These are phyloP conservation scores for Psidium friedrichsthalianum DNA, from an alignment of 345 rosid species.

Conservation along the genomic window DNA sequence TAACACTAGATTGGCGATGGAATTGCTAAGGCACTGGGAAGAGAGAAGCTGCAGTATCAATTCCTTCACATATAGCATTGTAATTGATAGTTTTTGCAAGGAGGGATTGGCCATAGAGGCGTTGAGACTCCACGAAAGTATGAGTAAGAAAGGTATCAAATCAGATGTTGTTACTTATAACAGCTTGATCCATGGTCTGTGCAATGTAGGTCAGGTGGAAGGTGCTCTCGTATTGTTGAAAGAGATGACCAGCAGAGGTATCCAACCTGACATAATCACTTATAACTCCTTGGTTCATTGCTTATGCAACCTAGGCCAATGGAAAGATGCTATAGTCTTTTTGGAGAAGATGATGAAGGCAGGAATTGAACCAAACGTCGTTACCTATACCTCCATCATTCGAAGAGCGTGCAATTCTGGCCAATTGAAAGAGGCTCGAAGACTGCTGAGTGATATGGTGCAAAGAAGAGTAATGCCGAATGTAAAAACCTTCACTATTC, in stretches of 20 bases:
- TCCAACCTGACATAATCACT: neutral
- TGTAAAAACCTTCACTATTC: rapidly evolving
- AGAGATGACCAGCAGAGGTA: neutral
- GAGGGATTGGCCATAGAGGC: neutral
- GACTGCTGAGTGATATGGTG: neutral
- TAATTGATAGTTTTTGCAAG: neutral
- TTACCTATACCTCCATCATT: neutral
- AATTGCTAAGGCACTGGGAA: neutral
- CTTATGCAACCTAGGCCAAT: neutral
- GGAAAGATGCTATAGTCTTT: neutral
- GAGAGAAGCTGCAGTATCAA: neutral
- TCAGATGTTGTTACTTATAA: neutral
- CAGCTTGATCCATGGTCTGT: neutral
- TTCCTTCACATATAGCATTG: neutral
- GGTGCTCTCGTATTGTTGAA: neutral
- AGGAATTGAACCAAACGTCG: neutral
- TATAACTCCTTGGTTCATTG: neutral
- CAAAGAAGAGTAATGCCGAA: neutral
- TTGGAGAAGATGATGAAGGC: neutral
- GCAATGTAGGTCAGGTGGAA: neutral
- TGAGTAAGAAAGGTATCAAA: neutral
- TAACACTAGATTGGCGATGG: neutral
- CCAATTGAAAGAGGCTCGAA: neutral
- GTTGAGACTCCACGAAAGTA: neutral
- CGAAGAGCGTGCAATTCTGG: neutral